phyloP scores from a whole-genome alignment of 441 rosid genomes.

The Francoa sonchifolia region DNA sequence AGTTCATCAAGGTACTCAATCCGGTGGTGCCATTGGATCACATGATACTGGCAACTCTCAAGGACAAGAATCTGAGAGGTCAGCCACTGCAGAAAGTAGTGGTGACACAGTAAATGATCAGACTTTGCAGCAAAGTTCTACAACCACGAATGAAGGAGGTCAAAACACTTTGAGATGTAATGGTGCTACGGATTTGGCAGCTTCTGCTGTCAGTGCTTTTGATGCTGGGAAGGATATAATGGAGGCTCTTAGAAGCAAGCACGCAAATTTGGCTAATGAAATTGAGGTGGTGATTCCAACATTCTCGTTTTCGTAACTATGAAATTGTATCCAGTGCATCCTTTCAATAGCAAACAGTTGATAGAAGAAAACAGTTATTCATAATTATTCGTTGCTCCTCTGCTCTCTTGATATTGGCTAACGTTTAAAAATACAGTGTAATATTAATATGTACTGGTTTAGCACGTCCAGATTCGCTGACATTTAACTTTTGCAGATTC shows the following conservation, averaged over 20 bases:
- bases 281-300: conserved; percentile 62
- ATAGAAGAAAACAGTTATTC: too few relatives aligned
- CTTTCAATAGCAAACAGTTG: background rate
- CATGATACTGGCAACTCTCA: conserved; percentile 70
- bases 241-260: conserved; percentile 96
- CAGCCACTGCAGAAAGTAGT: conserved; percentile 38
- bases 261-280: conserved; percentile 83
- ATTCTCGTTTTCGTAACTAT: background rate
- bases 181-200: conserved; percentile 50
- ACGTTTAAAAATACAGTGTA: too few relatives aligned
- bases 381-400: too few relatives aligned
- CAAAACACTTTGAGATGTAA: conserved; percentile 53
- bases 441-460: too few relatives aligned
- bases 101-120: conserved; percentile 57
- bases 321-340: background rate
- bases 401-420: too few relatives aligned
- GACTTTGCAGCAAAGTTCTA: conserved; percentile 57
- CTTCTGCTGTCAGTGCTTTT: conserved; percentile 82
- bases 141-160: conserved; percentile 44
- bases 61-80: conserved; percentile 73
- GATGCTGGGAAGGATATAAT: conserved; percentile 97
- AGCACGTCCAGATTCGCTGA: background rate
- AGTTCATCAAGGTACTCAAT: conserved; percentile 47
- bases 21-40: conserved; percentile 47
- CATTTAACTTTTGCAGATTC: conserved; percentile 32